A percentile compares a stretch with the other conserved stretches of the same genome.
Evolutionary conservation across 1,284 basidiomycete species (phyloP).

Genomic region (Phlebopus sp.): DNA sequence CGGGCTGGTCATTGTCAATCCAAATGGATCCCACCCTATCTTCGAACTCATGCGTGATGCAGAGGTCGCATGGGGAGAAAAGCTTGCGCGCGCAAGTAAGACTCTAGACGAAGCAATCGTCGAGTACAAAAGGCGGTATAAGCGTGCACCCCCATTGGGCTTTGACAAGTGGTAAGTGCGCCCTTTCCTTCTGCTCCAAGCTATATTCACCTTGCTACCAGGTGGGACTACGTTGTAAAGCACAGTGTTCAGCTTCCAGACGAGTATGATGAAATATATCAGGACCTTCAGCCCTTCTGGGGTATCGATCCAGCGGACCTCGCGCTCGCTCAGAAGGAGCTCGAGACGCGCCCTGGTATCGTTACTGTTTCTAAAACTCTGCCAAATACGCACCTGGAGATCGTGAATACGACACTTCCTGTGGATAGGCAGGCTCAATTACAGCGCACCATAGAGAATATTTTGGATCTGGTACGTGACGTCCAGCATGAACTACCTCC

Average conservation of each 20-base stretch:
- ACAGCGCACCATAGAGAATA: conserved; percentile 1
- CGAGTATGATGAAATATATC: conserved; percentile 55
- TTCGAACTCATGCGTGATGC: conserved; percentile 44
- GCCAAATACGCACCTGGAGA: conserved; percentile 5
- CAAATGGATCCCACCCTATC: conserved; percentile 39
- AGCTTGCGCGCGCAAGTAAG: conserved; percentile 41
- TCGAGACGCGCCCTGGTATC: conserved; percentile 32
- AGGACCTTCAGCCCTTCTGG: conserved; percentile 54
- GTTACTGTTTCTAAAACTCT: conserved; percentile 17
- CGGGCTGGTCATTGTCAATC: conserved; percentile 33
- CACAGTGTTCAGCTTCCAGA: conserved; percentile 57
- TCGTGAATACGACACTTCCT: conserved; percentile 14
- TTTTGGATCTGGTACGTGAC: conserved; percentile 20
- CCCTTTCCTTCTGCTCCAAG: neutral
- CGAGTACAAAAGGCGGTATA: conserved; percentile 48
- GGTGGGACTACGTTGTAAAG: conserved; percentile 58
- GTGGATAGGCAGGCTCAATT: neutral
- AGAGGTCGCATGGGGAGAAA: conserved; percentile 39
- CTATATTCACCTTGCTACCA: conserved; percentile 14
- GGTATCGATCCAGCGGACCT: conserved; percentile 49
- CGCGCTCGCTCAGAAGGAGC: conserved; percentile 35
- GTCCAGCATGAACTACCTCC: conserved; percentile 26
- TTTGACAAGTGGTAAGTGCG: conserved; percentile 55
- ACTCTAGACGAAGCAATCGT: conserved; percentile 42
- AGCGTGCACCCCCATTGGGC: conserved; percentile 47